Evolutionary conservation across 2,329 filamentous ascomycete genomes (phyloP).

Genomic region (Westerdykella ornata): DNA sequence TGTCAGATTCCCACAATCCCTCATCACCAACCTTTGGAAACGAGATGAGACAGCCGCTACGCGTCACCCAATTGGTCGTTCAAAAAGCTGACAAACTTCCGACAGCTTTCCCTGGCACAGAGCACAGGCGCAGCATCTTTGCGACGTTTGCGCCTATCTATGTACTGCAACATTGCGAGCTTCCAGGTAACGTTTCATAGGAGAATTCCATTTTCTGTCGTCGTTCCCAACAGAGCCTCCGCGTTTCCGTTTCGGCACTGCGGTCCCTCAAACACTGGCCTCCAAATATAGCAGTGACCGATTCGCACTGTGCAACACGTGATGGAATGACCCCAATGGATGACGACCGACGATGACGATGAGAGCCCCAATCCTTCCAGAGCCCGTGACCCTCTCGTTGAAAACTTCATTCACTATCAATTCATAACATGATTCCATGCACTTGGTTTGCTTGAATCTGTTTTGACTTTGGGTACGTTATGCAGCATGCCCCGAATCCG

Average conservation of each 20-base stretch:
- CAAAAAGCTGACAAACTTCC: too few relatives aligned
- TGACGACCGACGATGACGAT: too few relatives aligned
- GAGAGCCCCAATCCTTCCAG: neutral
- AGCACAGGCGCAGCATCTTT: too few relatives aligned
- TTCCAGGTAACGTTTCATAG: too few relatives aligned
- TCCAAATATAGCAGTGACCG: slow-evolving; percentile 4
- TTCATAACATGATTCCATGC: slow-evolving; percentile 1
- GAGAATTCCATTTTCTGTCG: too few relatives aligned
- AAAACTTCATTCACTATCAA: slow-evolving; percentile 5
- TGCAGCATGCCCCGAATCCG: slow-evolving; percentile 26
- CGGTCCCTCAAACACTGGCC: slow-evolving; percentile 3
- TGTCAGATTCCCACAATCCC: neutral
- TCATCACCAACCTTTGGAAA: too few relatives aligned
- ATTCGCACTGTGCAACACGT: slow-evolving; percentile 1
- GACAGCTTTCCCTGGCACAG: too few relatives aligned
- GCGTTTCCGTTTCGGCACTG: slow-evolving; percentile 5
- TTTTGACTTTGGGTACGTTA: slow-evolving; percentile 32
- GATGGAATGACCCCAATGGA: too few relatives aligned
- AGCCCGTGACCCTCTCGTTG: slow-evolving; percentile 4
- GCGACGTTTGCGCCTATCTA: too few relatives aligned
- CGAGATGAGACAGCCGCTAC: neutral
- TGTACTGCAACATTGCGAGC: too few relatives aligned
- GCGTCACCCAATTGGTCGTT: neutral
- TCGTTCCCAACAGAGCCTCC: slow-evolving; percentile 2
- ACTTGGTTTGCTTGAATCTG: slow-evolving; percentile 11